These are phyloP conservation scores for Spergularia marina DNA, from an alignment of 148 eudicot species.

Conservation along the genomic window DNA sequence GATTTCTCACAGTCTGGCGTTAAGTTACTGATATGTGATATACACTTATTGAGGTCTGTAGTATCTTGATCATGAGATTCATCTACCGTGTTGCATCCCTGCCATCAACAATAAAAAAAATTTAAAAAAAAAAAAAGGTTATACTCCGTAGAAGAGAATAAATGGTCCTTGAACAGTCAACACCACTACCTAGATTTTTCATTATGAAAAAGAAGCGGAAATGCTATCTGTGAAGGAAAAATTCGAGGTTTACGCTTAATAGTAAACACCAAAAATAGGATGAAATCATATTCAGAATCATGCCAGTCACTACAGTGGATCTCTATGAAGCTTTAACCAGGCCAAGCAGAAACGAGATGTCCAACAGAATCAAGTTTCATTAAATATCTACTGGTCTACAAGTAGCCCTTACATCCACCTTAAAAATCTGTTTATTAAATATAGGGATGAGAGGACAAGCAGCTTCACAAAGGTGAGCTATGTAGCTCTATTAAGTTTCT, in stretches of 20 bases:
- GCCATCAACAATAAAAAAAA: slow-evolving; percentile 24
- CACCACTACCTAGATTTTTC: neutral
- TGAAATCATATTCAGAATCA: slow-evolving; percentile 3
- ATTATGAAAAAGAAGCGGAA: neutral
- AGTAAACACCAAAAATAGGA: neutral
- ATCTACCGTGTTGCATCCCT: slow-evolving; percentile 73
- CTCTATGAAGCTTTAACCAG: neutral
- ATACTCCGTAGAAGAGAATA: slow-evolving; percentile 3
- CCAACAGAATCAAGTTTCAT: neutral
- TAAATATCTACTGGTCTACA: neutral
- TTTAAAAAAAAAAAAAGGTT: neutral
- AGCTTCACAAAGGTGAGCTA: neutral
- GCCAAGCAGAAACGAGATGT: neutral
- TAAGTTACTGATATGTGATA: slow-evolving; percentile 48
- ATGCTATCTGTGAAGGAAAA: neutral
- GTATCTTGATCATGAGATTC: slow-evolving; percentile 90
- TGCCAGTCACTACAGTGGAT: neutral
- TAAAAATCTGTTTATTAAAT: neutral
- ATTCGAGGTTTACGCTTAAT: neutral
- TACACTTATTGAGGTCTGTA: slow-evolving; percentile 87
- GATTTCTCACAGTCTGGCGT: slow-evolving; percentile 47
- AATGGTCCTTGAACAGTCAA: neutral
- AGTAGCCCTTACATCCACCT: neutral
- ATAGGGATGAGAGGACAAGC: neutral
- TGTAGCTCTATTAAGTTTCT: too few relatives aligned